These are phyloP conservation scores for Debaryomycetaceae sp. DNA, from an alignment of 1,139 yeast genomes.

Conservation along the genomic window DNA sequence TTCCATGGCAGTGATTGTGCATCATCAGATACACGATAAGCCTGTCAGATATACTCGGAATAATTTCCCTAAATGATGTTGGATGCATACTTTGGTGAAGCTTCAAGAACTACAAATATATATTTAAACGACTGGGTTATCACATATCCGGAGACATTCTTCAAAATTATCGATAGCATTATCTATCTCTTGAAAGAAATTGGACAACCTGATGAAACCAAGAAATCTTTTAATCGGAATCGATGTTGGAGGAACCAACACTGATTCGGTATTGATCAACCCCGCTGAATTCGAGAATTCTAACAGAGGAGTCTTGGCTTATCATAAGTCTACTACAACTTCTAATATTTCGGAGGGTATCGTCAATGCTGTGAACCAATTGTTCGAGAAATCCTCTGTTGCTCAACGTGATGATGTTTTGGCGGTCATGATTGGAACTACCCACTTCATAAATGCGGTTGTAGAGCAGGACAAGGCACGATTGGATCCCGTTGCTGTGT, in stretches of 20 bases:
- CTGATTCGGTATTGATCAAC: slow-evolving; percentile 43
- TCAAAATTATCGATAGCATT: not conserved
- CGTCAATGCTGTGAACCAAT: slow-evolving; percentile 24
- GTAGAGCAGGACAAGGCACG: slow-evolving; percentile 36
- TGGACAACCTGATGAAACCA: not conserved
- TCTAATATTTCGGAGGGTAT: slow-evolving; percentile 42
- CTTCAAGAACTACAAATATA: not conserved
- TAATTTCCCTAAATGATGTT: not conserved
- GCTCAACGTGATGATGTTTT: slow-evolving; percentile 17
- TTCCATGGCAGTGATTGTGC: too few species aligned
- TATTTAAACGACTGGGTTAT: not conserved
- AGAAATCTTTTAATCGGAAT: slow-evolving; percentile 27
- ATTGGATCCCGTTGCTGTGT: slow-evolving; percentile 36
- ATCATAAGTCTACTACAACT: slow-evolving; percentile 41
- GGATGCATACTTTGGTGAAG: not conserved
- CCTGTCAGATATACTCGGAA: not conserved
- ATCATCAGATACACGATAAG: not conserved
- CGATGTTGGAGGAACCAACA: slow-evolving; percentile 50
- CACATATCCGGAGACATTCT: not conserved
- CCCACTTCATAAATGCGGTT: slow-evolving; percentile 45
- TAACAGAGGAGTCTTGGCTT: slow-evolving; percentile 30
- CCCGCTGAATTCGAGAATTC: slow-evolving; percentile 18
- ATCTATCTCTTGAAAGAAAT: not conserved
- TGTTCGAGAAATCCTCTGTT: slow-evolving; percentile 14
- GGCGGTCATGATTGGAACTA: slow-evolving; percentile 41